Base-by-base conservation (phyloP, 2,329 filamentous ascomycete genomes). In the Phoma herbarum region DNA sequence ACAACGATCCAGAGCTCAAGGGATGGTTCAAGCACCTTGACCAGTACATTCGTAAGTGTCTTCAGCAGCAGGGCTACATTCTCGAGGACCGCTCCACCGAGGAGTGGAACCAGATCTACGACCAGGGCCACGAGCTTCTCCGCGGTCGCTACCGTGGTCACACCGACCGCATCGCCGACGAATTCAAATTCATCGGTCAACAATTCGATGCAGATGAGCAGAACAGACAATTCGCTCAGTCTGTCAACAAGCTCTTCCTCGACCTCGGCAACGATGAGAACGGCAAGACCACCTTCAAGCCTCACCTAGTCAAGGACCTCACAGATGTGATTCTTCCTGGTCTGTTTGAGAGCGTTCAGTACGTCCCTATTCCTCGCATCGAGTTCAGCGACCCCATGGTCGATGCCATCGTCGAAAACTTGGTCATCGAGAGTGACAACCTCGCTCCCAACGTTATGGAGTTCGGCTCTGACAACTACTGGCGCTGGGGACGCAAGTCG, bases 371-470 rank as follows among this genome's bases (percentile, higher is more conserved):
- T 48, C 95, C 95, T 22, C 90, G 95, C 55, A 97, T 99, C 60
- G 95, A 99, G 81, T 95, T 93, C 73, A 90, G 88, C 1, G 95
- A 98, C 69, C 84, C 86, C 2, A 87, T 89, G 83, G 83, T 96
- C 50, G 95, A 99, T 77, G 90, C 90, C 47, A 86, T 98, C 47
- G 86, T 99, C 43, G 95, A 99, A 82, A 99, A 99, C 77, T 82
- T 99, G 11, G 90, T 97, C 44, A 86, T 99, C 51, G 95, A 99
- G 81, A 93, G 92, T 65, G 93, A 98, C 82, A 99, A 99, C 80
- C 88, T 99, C 68, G 92, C 93, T 80, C 95, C 95, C 63, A 99
- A 99, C 70, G 85, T 94, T 5, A 78, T 96, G 37, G 94, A 99
- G 77, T 85, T 98, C 61, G 86, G 88, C 59, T 95, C 88, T 74